Evolutionary conservation across 2,329 filamentous ascomycete species (phyloP), one percentile per base, ranked within the genome.

Genomic region (Lasiodiplodia theobromae): DNA sequence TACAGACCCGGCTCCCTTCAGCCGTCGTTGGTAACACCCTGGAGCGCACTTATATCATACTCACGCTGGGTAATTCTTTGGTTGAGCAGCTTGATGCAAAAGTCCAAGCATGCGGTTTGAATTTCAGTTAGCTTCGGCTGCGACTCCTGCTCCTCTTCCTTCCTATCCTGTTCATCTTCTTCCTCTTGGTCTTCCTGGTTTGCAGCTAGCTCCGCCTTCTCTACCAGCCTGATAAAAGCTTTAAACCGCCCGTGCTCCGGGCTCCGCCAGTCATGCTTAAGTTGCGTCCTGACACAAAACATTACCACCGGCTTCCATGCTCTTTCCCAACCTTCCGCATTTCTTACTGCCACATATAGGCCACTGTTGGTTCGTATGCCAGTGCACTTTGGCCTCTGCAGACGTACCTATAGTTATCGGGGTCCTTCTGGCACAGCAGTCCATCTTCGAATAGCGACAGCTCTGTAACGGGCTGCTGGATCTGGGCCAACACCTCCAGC

Each of bases 31-130:
- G 69, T 71, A 7, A 74, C 68, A 11, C 73, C 70, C 21, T 73
- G 69, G 18, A 72, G 67, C 8, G 72, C 67, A 66, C 68, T 73
- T 25, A 25, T 25, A 38, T 74, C 68, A 49, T 74, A 74, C 67
- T 74, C 70, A 52, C 58, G 69, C n/a, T 65, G 51, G n/a, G 63
- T 69, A 21, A 72, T 73, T 16, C 31, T 51, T 57, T 72, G 54
- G 66, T 72, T 70, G 31, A 74, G 66, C 60, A 74, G 28, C 25
- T 56, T 16, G 14, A 56, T 56, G 25, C 25, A 56, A 11, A 56
- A 56, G 14, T 56, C 28, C 12, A 34, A n/a, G 18, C 52, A 56
- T 14, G 52, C 52, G 1, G 8, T 34, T 14, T 56, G 28, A 28
- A 56, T 56, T 7, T 12, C 28, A 5, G 28, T 18, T n/a, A 56